Percentiles rank a stretch among this genome's conserved stretches.
Evolutionary conservation across 768 basidiomycete genomes (phyloP).

Genomic region (Tephrocybe sp.): DNA sequence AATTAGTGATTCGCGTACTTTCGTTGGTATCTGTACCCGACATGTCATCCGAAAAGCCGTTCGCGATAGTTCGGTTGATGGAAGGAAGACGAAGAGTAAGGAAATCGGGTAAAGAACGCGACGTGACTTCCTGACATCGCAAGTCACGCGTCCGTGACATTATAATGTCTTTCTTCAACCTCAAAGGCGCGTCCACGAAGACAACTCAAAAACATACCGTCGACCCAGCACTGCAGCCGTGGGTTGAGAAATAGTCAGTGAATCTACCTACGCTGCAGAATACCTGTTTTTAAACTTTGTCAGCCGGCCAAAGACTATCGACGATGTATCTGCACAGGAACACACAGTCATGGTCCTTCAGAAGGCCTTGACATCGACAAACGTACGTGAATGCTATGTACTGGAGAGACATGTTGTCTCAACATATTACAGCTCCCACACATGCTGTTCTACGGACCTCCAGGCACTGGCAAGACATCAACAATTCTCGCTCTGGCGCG

Average conservation of each 20-base stretch:
- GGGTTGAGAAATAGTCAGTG: slow-evolving; percentile 98
- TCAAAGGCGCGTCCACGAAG: slow-evolving; percentile 42
- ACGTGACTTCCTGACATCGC: slow-evolving; percentile 34
- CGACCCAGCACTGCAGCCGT: slow-evolving; percentile 75
- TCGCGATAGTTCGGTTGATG: slow-evolving; percentile 12
- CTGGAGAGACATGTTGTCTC: not conserved
- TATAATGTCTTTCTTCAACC: slow-evolving; percentile 67
- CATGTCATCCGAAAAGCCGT: slow-evolving; percentile 34
- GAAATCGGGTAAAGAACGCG: slow-evolving; percentile 32
- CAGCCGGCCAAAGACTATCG: slow-evolving; percentile 96
- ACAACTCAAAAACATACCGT: slow-evolving; percentile 41
- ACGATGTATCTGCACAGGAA: slow-evolving; percentile 96
- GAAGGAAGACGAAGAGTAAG: slow-evolving; percentile 20
- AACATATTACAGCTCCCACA: slow-evolving; percentile 78
- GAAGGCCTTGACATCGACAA: slow-evolving; percentile 90
- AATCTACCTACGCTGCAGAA: not conserved
- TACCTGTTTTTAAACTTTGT: not conserved
- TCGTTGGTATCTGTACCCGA: slow-evolving; percentile 33
- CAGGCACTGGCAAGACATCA: slow-evolving; percentile 98
- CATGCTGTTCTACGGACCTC: slow-evolving; percentile 99
- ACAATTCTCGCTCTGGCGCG: slow-evolving; percentile 93
- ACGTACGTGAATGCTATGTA: slow-evolving; percentile 49
- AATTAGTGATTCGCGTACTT: slow-evolving; percentile 24
- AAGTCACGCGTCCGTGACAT: slow-evolving; percentile 50
- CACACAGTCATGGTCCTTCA: slow-evolving; percentile 90